phyloP scores from a whole-genome alignment of 805 yeast species.

The Saccharomycopsis amapae region DNA sequence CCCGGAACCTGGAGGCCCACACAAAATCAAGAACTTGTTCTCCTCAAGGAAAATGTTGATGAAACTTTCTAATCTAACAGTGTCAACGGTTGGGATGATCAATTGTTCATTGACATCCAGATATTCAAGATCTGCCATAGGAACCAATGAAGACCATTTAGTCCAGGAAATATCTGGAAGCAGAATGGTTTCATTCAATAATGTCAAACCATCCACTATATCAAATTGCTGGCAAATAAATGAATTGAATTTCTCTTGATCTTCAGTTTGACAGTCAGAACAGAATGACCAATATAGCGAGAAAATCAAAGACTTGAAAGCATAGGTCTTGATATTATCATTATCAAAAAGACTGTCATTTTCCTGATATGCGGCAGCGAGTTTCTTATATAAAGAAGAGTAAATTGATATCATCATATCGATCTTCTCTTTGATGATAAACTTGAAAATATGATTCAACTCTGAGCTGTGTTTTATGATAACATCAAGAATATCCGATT shows the following conservation, averaged over 20 bases:
- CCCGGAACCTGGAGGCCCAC: slow-evolving; percentile 98
- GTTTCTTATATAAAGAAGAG: slow-evolving; percentile 29
- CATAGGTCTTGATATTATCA: slow-evolving; percentile 27
- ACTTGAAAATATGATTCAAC: slow-evolving; percentile 47
- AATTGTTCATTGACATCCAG: slow-evolving; percentile 49
- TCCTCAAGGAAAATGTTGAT: slow-evolving; percentile 50
- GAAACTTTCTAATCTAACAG: slow-evolving; percentile 56
- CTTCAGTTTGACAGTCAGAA: slow-evolving; percentile 32
- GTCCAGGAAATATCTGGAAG: slow-evolving; percentile 43
- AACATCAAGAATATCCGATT: slow-evolving; percentile 17
- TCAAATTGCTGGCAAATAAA: slow-evolving; percentile 1
- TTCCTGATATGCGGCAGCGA: slow-evolving; percentile 24
- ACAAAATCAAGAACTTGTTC: slow-evolving; percentile 57
- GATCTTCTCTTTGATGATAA: slow-evolving; percentile 32
- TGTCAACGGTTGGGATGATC: slow-evolving; percentile 75
- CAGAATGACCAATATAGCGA: slow-evolving; percentile 29
- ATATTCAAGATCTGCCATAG: slow-evolving; percentile 42
- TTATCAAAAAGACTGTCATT: slow-evolving; percentile 26
- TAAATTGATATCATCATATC: slow-evolving; percentile 36
- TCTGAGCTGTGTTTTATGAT: slow-evolving; percentile 27
- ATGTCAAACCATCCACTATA: slow-evolving; percentile 18
- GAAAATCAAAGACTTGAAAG: slow-evolving; percentile 31
- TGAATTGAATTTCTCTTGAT: slow-evolving; percentile 27
- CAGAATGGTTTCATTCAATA: slow-evolving; percentile 39
- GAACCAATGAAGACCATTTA: slow-evolving; percentile 35